Evolutionary conservation across 371 early-diverging fungal genomes (phyloP).

Genomic region (Fennellomyces sp.): DNA sequence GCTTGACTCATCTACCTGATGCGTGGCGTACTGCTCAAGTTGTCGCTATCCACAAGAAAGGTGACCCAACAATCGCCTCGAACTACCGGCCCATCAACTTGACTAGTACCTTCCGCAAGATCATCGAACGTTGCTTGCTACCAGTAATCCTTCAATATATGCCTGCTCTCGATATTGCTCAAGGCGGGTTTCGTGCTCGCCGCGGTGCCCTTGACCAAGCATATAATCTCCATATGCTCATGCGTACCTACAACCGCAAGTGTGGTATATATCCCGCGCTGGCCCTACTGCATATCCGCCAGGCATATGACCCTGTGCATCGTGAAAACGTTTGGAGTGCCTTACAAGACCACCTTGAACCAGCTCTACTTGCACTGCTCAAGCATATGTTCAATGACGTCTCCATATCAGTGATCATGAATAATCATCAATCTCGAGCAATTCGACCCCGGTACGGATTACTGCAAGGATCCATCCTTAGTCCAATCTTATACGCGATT

Average conservation of each 20-base stretch:
- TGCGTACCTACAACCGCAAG: neutral
- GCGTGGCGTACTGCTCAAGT: slow-evolving; percentile 15
- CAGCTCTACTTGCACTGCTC: neutral
- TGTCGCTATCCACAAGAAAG: slow-evolving; percentile 23
- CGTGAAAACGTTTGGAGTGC: slow-evolving; percentile 5
- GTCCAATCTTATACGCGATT: slow-evolving; percentile 22
- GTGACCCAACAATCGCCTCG: slow-evolving; percentile 10
- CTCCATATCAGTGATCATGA: neutral
- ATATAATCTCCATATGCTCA: slow-evolving; percentile 8
- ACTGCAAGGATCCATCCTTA: slow-evolving; percentile 29
- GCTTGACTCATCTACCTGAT: slow-evolving; percentile 8
- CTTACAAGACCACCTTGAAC: neutral
- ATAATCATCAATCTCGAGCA: neutral
- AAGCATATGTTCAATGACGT: slow-evolving; percentile 7
- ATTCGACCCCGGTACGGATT: slow-evolving; percentile 18
- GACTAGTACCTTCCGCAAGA: slow-evolving; percentile 18
- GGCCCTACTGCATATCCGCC: slow-evolving; percentile 20
- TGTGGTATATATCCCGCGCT: neutral
- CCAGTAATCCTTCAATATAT: neutral
- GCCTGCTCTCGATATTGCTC: no score
- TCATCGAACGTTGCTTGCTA: slow-evolving; percentile 9
- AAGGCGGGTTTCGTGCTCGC: slow-evolving; percentile 19
- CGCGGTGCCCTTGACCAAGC: slow-evolving; percentile 23
- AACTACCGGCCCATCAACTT: slow-evolving; percentile 24
- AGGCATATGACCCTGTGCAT: slow-evolving; percentile 17